A percentile compares a stretch with the other conserved stretches of the same genome.
Conservation (phyloP, 768 basidiomycete genomes). For the Psilocybe subaeruginosa region DNA sequence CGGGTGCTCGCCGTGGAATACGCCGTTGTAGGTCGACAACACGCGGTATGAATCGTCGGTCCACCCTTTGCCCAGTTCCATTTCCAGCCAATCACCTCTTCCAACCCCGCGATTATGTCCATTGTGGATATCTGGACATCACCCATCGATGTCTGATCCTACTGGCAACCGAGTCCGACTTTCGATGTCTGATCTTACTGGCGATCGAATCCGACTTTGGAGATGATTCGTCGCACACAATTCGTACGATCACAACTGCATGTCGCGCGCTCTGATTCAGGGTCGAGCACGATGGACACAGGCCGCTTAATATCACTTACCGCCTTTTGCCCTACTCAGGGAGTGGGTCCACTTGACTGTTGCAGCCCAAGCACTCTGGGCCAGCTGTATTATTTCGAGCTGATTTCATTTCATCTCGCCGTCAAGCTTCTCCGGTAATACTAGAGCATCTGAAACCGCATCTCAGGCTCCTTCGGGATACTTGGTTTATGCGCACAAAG, state of each 20-base stretch:
- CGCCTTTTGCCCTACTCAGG: neutral
- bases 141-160: constrained; percentile 11
- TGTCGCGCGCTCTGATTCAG: constrained; percentile 2
- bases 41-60: constrained; percentile 32
- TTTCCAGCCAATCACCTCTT: constrained; percentile 19
- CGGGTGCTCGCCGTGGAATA: constrained; percentile 6
- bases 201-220: too few species aligned
- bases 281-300: constrained; percentile 8
- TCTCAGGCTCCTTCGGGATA: constrained; percentile 9
- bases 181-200: too few species aligned
- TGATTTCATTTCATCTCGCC: constrained; percentile 4
- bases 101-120: constrained; percentile 17
- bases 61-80: constrained; percentile 39
- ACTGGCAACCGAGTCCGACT: too few species aligned
- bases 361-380: constrained; percentile 1
- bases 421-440: neutral
- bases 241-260: neutral
- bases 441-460: constrained; percentile 5
- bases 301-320: constrained; percentile 3
- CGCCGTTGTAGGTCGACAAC: constrained; percentile 7
- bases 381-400: constrained; percentile 1
- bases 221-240: too few species aligned
- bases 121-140: constrained; percentile 1
- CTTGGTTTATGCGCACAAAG: constrained; percentile 7
- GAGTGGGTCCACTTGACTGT: constrained; percentile 5